Conservation (phyloP, 2,329 filamentous ascomycete genomes). For the Beauveria varroae region DNA sequence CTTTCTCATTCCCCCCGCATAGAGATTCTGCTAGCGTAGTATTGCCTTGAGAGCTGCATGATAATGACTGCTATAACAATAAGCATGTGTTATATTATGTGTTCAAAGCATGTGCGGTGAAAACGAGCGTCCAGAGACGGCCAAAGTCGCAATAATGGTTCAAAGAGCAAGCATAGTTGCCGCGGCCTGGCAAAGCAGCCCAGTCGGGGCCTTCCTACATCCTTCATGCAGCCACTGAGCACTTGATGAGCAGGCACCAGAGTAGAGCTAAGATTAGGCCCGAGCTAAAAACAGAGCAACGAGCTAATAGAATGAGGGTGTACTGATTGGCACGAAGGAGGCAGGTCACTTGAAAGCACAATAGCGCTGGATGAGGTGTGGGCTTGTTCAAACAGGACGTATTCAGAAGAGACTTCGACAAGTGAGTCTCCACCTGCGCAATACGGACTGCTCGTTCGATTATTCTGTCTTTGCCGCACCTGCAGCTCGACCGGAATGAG, state of each 20-base stretch:
- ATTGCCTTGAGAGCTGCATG: neutral
- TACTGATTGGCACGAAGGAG: neutral
- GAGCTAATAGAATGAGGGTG: neutral
- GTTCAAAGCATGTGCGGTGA: neutral
- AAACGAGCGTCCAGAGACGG: neutral
- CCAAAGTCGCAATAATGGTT: neutral
- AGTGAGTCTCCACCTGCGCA: neutral
- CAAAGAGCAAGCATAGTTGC: neutral
- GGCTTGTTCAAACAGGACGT: neutral
- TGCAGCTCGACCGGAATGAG: neutral
- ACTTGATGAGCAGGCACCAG: neutral
- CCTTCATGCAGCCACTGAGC: constrained; percentile 2
- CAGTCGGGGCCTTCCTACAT: neutral
- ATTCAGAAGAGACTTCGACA: neutral
- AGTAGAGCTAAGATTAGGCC: neutral
- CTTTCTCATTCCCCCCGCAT: neutral
- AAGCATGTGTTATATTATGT: neutral
- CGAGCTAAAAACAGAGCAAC: neutral
- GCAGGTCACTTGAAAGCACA: no score
- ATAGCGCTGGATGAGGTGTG: no score
- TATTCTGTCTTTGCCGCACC: constrained; percentile 1
- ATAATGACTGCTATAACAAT: neutral
- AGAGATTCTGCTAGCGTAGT: neutral
- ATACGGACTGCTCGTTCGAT: constrained; percentile 5
- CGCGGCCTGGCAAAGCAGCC: neutral